Percentiles rank a stretch among this genome's conserved stretches.
Evolutionary conservation across 148 eudicot genomes (phyloP).

Genomic region (Persicaria maculosa): DNA sequence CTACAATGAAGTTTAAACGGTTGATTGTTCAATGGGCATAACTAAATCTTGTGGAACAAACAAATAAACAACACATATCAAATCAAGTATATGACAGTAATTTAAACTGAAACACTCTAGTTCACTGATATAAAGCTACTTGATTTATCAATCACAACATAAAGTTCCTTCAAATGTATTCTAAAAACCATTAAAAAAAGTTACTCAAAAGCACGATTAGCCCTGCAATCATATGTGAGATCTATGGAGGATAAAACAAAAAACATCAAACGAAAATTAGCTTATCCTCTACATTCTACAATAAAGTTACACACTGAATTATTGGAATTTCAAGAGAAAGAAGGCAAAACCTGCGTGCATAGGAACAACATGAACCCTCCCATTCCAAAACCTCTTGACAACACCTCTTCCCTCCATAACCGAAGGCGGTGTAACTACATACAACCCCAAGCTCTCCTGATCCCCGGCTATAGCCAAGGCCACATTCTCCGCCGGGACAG

Average conservation of each 20-base stretch:
- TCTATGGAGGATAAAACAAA: neutral
- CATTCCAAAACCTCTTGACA: conserved; percentile 49
- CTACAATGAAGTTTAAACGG: neutral
- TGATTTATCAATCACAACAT: neutral
- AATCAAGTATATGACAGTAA: neutral
- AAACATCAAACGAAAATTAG: neutral
- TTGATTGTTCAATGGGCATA: neutral
- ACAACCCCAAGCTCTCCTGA: conserved; percentile 30
- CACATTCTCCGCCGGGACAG: conserved; percentile 47
- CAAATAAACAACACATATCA: neutral
- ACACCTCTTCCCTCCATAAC: conserved; percentile 63
- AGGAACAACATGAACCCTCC: conserved; percentile 60
- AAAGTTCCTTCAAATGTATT: neutral
- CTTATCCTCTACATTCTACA: neutral
- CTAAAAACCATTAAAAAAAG: neutral
- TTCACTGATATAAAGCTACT: neutral
- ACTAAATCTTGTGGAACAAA: neutral
- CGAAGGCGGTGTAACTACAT: conserved; percentile 57
- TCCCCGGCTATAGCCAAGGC: conserved; percentile 30
- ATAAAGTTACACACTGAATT: neutral
- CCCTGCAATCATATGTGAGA: neutral
- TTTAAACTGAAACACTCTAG: neutral
- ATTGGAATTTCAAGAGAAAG: neutral
- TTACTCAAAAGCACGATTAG: neutral
- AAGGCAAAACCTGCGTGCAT: conserved; percentile 62